Conservation (phyloP, 345 rosid species). For the Angophora floribunda region DNA sequence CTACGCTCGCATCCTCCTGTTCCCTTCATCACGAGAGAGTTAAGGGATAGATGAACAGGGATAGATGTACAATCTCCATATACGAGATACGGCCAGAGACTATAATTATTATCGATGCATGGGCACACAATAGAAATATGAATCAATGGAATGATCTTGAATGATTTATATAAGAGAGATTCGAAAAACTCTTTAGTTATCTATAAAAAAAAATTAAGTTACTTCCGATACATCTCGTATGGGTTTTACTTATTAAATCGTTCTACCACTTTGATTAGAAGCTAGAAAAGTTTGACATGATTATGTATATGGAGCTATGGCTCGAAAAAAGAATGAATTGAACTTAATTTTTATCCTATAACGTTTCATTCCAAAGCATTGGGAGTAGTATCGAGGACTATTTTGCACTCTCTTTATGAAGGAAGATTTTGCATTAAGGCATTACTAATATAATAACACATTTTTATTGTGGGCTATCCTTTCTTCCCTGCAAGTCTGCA, state of each 20-base stretch:
- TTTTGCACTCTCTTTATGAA: neutral
- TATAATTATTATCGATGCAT: neutral
- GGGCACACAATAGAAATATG: conserved; percentile 9
- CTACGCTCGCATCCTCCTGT: conserved; percentile 8
- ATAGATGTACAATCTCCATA: neutral
- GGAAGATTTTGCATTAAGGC: no score
- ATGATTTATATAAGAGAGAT: neutral
- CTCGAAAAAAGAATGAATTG: neutral
- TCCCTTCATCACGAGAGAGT: conserved; percentile 6
- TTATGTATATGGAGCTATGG: neutral
- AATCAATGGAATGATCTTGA: conserved; percentile 1
- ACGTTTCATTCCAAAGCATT: neutral
- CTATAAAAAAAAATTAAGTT: no score
- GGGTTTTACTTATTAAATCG: neutral
- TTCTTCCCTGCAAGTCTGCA: neutral
- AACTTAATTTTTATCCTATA: neutral
- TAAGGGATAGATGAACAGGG: neutral
- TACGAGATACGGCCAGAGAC: neutral
- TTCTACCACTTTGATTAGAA: neutral
- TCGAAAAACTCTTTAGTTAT: neutral
- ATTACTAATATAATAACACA: no score
- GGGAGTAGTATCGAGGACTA: no score
- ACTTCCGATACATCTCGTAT: neutral
- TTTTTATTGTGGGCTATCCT: neutral
- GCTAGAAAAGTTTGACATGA: neutral